Conservation (phyloP, 2,329 filamentous ascomycete genomes). For the Coniella lustricola region DNA sequence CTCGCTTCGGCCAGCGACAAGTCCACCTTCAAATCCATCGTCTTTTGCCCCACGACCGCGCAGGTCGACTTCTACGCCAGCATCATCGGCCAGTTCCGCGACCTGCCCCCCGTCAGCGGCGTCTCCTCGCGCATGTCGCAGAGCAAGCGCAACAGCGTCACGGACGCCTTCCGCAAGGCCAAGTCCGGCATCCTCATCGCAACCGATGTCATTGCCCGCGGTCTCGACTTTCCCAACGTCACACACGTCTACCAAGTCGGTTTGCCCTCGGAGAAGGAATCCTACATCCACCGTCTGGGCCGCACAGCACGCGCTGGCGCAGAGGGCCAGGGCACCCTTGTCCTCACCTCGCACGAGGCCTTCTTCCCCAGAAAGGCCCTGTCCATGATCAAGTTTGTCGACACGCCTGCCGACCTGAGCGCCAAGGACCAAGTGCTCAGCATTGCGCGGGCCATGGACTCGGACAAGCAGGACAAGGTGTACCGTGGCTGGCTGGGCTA, state of each 20-base stretch:
- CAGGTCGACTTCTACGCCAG: conserved; percentile 44
- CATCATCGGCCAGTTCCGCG: conserved; percentile 33
- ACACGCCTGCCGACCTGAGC: conserved; percentile 39
- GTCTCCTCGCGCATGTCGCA: conserved; percentile 47
- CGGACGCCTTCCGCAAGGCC: conserved; percentile 56
- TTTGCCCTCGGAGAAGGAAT: conserved; percentile 50
- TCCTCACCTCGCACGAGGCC: conserved; percentile 46
- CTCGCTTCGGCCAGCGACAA: conserved; percentile 24
- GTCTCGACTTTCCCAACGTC: conserved; percentile 67
- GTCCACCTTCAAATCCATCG: conserved; percentile 70
- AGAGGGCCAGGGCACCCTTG: conserved; percentile 54
- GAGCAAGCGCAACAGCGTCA: conserved; percentile 44
- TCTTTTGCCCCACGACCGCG: conserved; percentile 63
- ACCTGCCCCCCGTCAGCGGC: conserved; percentile 35
- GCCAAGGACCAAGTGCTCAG: conserved; percentile 29
- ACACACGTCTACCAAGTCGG: conserved; percentile 61
- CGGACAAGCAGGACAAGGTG: conserved; percentile 36
- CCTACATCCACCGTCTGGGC: conserved; percentile 62
- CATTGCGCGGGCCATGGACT: conserved; percentile 36
- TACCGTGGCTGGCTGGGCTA: conserved; percentile 54
- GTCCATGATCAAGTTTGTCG: conserved; percentile 46
- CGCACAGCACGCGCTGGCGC: conserved; percentile 61
- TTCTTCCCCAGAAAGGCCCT: conserved; percentile 43
- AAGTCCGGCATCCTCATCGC: conserved; percentile 52
- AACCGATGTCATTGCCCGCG: conserved; percentile 64